Evolutionary conservation across 176 grass and related monocot species (phyloP), one percentile per base, ranked within the genome.

Genomic region (Microstegium vimineum): DNA sequence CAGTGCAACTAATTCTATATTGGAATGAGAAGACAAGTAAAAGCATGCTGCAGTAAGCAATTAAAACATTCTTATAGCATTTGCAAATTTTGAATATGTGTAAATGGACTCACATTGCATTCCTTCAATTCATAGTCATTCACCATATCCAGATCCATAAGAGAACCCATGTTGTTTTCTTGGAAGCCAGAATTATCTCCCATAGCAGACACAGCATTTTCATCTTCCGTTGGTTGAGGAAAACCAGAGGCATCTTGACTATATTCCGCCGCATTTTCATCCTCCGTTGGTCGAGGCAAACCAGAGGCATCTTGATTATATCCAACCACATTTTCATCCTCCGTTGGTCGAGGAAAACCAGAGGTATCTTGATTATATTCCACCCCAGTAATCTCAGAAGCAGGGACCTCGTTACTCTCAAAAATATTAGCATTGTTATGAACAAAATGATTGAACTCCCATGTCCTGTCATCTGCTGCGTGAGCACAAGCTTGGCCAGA

Each of bases 171-270:
- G 41, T 88, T 92, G 43, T 86, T 87, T 86, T 94, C 95, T 75
- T 97, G 92, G 54, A 91, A 86, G 22, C 81, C 83, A 84, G 97
- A 92, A 85, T 85, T 99, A 75, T 99, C 93, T 86, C 93, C 91
- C 60, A 94, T 82, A 15, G 90, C 82, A 73, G 93, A 95, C 34
- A 69, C 32, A 79, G 67, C 80, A 88, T 93, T 93, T 54, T 83
- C 87, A 68, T 87, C 80, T 42, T 81, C 90, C 36, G 77, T 25
- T 57, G 54, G 22, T 57, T 8, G 22, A 57, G 54, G 54, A 57
- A 57, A 23, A 57, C 22, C 54, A 57, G 54, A 25, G 54, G 22
- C 10, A 57, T 57, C 54, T 57, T 57, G 54, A 57, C 23, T 23
- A 57, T 23, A 57, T 57, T 8, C 54, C 22, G 23, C 22, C 22